Evolutionary conservation across 768 basidiomycete species (phyloP), one percentile per base, ranked within the genome.

Genomic region (Pisolithus tinctorius): DNA sequence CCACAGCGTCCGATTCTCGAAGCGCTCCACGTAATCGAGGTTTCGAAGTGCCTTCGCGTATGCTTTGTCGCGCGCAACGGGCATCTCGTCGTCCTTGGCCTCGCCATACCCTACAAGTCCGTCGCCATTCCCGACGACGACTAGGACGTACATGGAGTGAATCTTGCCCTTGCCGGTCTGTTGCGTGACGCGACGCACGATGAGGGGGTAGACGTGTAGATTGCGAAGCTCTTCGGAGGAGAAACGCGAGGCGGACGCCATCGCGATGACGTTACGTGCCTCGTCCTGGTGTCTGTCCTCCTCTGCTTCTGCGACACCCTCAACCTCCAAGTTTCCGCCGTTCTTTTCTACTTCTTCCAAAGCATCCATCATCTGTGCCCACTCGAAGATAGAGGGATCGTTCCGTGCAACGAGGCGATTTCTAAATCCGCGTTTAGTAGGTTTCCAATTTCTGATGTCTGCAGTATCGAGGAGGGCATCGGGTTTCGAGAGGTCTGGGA

Each of bases 151-250:
- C 47, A 76, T 66, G 16, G 82, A 77, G 26, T 78, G 74, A 54
- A 88, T 86, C 63, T 92, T 95, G 13, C 96, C 96, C 70, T 97
- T 98, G 50, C 87, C 85, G 0, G 93, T 97, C 77, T 97, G 94
- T 55, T 91, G 86, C 4, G 81, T 82, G 58, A 94, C 85, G 39
- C 82, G 71, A 6, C 83, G 78, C 55, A 53, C 57, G 55, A 80
- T 53, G 52, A 79, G 67, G 0, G 72, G 56, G 55, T 73, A 76
- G 20, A 66, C 55, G 56, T 76, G 70, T 29, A 78, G 61, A 27
- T 62, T 60, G n/a, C 58, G 51, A 47, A 68, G 54, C 25, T 73
- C 62, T 13, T 37, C 13, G 7, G 55, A 54, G 3, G 52, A 48
- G 49, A 58, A 60, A 10, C 62, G 55, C 17, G 52, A 51, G 36